Evolutionary conservation across 306 rosid species (phyloP).

Genomic region (Glycine latifolia): DNA sequence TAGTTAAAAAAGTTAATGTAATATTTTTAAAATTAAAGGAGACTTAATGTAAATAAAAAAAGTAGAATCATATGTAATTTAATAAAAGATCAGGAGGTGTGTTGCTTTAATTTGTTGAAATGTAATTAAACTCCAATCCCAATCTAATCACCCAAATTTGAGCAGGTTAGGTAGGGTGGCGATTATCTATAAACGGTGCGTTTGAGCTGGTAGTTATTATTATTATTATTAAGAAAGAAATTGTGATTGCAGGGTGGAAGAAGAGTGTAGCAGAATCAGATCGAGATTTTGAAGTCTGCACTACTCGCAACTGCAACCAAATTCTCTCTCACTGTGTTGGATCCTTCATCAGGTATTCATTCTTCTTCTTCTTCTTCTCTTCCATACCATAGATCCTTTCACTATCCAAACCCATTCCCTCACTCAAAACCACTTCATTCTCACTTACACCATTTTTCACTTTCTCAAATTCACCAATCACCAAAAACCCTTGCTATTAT

Average conservation of each 20-base stretch:
- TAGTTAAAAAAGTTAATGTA: too few species aligned
- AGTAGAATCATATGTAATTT: too few species aligned
- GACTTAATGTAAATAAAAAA: too few species aligned
- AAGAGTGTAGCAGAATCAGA: conserved; percentile 36
- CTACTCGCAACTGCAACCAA: background rate
- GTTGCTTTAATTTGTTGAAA: too few species aligned
- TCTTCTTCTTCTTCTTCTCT: background rate
- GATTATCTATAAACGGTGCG: conserved; percentile 31
- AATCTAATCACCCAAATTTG: background rate
- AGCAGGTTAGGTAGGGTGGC: background rate
- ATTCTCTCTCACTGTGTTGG: conserved; percentile 9
- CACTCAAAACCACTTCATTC: background rate
- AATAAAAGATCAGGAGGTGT: too few species aligned
- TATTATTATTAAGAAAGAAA: background rate
- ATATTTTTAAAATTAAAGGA: too few species aligned
- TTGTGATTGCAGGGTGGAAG: background rate
- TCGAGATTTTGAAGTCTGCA: conserved; percentile 43
- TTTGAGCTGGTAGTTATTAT: background rate
- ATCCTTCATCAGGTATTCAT: conserved; percentile 22
- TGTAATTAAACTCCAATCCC: background rate
- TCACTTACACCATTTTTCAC: background rate
- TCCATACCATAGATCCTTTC: background rate
- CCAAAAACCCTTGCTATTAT: background rate
- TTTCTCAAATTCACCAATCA: background rate
- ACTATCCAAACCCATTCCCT: background rate